A percentile compares a stretch with the other conserved stretches of the same genome.
Evolutionary conservation across 208 protist species (phyloP).

Genomic region (Leishmania gerbilli): DNA sequence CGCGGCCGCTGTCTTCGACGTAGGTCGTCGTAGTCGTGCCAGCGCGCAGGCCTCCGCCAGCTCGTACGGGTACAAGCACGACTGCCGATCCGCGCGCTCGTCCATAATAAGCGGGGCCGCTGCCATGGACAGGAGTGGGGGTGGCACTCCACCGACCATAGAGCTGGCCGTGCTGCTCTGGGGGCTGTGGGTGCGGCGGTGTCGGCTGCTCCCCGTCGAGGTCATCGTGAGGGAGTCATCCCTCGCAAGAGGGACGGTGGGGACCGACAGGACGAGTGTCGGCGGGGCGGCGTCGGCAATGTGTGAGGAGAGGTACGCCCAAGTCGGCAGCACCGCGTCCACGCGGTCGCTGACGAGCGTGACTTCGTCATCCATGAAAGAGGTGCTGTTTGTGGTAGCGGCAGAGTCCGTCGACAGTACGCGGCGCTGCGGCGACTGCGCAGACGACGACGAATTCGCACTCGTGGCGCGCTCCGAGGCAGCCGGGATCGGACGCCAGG

Average conservation of each 20-base stretch:
- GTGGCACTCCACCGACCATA: not conserved
- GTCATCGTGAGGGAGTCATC: not conserved
- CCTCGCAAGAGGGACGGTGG: not conserved
- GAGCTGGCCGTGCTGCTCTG: slow-evolving; percentile 19
- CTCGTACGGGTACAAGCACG: slow-evolving; percentile 21
- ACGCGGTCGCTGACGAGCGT: slow-evolving; percentile 31
- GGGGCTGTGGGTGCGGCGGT: slow-evolving; percentile 3
- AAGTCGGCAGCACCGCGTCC: slow-evolving; percentile 31
- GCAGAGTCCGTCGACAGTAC: not conserved
- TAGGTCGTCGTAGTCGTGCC: slow-evolving; percentile 9
- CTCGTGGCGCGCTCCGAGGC: not conserved
- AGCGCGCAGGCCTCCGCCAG: slow-evolving; percentile 33
- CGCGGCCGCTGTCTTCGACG: not conserved
- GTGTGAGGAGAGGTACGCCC: slow-evolving; percentile 31
- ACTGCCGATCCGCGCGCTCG: slow-evolving; percentile 17
- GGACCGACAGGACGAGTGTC: not conserved
- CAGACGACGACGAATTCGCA: not conserved
- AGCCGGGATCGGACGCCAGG: slow-evolving; percentile 1
- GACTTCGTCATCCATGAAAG: slow-evolving; percentile 9
- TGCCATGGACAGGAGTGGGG: not conserved
- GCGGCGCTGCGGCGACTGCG: not conserved
- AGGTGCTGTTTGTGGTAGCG: not conserved
- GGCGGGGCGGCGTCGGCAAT: slow-evolving; percentile 8
- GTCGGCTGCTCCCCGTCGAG: not conserved
- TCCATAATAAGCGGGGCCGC: not conserved